These are phyloP conservation scores for Aspergillus incahuasiensis DNA, from an alignment of 495 filamentous ascomycete genomes.

Conservation along the genomic window DNA sequence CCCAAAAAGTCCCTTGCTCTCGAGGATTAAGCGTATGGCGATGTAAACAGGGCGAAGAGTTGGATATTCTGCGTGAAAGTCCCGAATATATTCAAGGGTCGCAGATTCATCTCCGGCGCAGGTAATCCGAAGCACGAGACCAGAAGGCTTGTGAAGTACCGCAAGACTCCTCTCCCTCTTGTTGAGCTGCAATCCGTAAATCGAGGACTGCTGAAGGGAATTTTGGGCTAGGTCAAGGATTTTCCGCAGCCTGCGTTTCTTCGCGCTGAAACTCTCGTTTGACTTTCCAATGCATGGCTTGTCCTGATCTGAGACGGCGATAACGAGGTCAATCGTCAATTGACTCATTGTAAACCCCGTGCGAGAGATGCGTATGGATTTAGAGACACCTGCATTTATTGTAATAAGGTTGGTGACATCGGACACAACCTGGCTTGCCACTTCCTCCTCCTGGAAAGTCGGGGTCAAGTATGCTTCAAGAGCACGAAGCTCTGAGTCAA, in stretches of 20 bases:
- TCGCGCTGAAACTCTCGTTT: conserved; percentile 29
- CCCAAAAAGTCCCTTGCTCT: conserved; percentile 43
- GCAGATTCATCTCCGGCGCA: conserved; percentile 28
- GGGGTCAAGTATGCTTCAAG: conserved; percentile 41
- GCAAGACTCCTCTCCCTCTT: conserved; percentile 16
- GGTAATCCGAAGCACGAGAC: conserved; percentile 47
- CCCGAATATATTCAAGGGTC: conserved; percentile 36
- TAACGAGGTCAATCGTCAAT: conserved; percentile 49
- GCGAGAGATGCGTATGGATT: conserved; percentile 30
- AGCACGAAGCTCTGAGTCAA: conserved; percentile 45
- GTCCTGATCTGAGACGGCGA: conserved; percentile 24
- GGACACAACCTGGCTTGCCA: conserved; percentile 23
- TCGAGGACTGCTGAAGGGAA: conserved; percentile 15
- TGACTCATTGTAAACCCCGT: conserved; percentile 49
- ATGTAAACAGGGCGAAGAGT: conserved; percentile 46
- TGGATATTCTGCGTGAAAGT: conserved; percentile 46
- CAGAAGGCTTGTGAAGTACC: conserved; percentile 39
- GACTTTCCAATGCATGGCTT: conserved; percentile 24
- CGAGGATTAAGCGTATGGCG: conserved; percentile 43
- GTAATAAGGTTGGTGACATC: conserved; percentile 18
- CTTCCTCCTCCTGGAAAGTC: conserved; percentile 28
- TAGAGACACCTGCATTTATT: conserved; percentile 13
- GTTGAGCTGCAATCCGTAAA: conserved; percentile 14
- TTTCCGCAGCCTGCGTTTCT: conserved; percentile 18
- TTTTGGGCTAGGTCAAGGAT: conserved; percentile 22